Percentiles rank a stretch among this genome's conserved stretches.
phyloP scores from a whole-genome alignment of 1,284 basidiomycete genomes.

The Tylopilus sp. region DNA sequence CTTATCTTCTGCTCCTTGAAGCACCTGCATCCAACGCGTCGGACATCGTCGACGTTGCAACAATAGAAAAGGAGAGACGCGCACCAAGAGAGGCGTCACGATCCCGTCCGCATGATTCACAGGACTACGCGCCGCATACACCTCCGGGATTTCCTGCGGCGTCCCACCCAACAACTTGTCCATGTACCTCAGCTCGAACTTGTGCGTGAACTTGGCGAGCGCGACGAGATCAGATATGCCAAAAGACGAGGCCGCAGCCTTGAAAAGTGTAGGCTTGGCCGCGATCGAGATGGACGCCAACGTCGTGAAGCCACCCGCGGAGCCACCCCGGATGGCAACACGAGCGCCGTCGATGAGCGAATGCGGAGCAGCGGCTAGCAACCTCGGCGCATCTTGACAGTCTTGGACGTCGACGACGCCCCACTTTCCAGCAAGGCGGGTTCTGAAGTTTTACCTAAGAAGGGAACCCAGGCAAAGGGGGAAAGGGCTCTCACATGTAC shows the following conservation, averaged over 20 bases:
- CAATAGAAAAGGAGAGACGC: background rate
- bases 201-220: slow-evolving; percentile 57
- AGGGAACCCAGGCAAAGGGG: no score
- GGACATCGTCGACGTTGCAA: background rate
- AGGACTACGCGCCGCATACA: slow-evolving; percentile 30
- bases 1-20: slow-evolving; percentile 49
- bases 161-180: slow-evolving; percentile 56
- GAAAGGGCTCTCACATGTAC: slow-evolving; percentile 31
- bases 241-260: slow-evolving; percentile 39
- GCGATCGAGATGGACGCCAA: slow-evolving; percentile 45
- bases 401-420: slow-evolving; percentile 32
- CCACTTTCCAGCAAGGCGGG: slow-evolving; percentile 31
- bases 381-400: slow-evolving; percentile 26
- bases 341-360: slow-evolving; percentile 40
- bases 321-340: slow-evolving; percentile 56
- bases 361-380: slow-evolving; percentile 22
- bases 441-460: no score
- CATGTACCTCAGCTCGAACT: slow-evolving; percentile 60
- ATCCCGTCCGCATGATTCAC: slow-evolving; percentile 26
- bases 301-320: slow-evolving; percentile 61
- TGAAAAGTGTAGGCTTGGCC: slow-evolving; percentile 35
- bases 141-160: slow-evolving; percentile 21
- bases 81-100: slow-evolving; percentile 24
- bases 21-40: slow-evolving; percentile 31
- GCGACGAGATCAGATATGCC: slow-evolving; percentile 53